Percentiles rank a stretch among this genome's conserved stretches.
Conservation (phyloP, 306 rosid genomes). For the Fragaria iinumae region DNA sequence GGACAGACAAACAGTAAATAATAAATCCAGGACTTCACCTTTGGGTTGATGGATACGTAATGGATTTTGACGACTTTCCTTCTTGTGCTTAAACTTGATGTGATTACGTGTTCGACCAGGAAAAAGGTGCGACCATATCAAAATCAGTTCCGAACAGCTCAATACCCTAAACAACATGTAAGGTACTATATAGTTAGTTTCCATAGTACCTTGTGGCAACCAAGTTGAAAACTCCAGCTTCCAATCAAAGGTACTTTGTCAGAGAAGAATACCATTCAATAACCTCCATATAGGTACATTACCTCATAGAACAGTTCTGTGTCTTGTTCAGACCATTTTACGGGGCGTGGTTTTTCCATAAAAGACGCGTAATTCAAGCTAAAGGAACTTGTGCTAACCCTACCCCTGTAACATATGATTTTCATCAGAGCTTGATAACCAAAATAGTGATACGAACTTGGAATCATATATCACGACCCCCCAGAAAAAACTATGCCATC, state of each 20-base stretch:
- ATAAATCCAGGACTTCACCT: conserved; percentile 40
- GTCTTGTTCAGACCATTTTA: conserved; percentile 80
- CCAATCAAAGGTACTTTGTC: too few relatives aligned
- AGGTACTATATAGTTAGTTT: background rate
- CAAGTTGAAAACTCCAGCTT: too few relatives aligned
- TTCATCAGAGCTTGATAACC: conserved; percentile 33
- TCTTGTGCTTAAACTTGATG: conserved; percentile 70
- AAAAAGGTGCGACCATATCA: conserved; percentile 68
- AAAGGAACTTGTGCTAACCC: conserved; percentile 30
- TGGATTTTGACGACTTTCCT: conserved; percentile 69
- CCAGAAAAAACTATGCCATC: background rate
- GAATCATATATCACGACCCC: background rate
- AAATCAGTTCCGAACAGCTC: conserved; percentile 74
- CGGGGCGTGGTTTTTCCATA: conserved; percentile 64
- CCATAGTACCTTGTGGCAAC: too few relatives aligned
- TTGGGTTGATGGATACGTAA: conserved; percentile 31
- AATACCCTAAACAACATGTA: conserved; percentile 46
- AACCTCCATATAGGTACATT: conserved; percentile 12
- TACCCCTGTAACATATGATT: conserved; percentile 35
- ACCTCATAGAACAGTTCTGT: conserved; percentile 81
- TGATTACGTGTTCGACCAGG: conserved; percentile 64
- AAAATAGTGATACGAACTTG: background rate
- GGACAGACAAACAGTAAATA: conserved; percentile 16
- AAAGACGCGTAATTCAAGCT: conserved; percentile 64
- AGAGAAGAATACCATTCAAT: too few relatives aligned